Conservation (phyloP, 257 asterid species). For the Avicennia marina region DNA sequence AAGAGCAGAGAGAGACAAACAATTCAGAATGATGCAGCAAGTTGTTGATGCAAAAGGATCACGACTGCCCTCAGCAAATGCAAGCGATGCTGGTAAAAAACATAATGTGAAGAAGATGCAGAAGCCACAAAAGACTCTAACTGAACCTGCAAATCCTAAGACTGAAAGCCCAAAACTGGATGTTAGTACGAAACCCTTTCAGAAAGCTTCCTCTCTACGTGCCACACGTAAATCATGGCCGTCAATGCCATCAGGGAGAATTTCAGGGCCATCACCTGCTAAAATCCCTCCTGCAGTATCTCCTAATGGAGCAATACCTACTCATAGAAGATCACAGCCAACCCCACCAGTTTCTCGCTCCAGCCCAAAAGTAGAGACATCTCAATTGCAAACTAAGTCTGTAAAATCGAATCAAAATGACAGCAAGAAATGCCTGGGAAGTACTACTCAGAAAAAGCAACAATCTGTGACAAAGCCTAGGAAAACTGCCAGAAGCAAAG, state of each 20-base stretch:
- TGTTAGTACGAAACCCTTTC: constrained; percentile 45
- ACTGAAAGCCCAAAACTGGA: constrained; percentile 45
- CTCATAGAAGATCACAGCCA: constrained; percentile 67
- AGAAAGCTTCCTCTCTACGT: constrained; percentile 61
- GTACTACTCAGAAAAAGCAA: constrained; percentile 57
- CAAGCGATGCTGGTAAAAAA: constrained; percentile 43
- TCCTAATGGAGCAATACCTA: constrained; percentile 36
- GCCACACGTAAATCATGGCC: constrained; percentile 88
- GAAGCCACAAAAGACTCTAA: constrained; percentile 42
- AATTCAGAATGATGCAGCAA: constrained; percentile 40
- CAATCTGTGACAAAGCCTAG: constrained; percentile 40
- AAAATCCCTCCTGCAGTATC: constrained; percentile 44
- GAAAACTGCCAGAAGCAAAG: constrained; percentile 50
- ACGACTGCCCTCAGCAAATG: constrained; percentile 36
- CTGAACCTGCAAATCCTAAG: constrained; percentile 54
- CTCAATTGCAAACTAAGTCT: constrained; percentile 42
- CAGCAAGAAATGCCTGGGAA: constrained; percentile 41
- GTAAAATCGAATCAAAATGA: constrained; percentile 41
- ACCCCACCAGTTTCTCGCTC: constrained; percentile 43
- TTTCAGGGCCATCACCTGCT: constrained; percentile 55
- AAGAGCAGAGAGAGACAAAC: constrained; percentile 57
- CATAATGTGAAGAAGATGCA: constrained; percentile 48
- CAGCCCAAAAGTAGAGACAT: constrained; percentile 45
- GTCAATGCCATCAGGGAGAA: constrained; percentile 60
- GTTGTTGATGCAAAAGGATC: constrained; percentile 51